Conservation (phyloP, 495 filamentous ascomycete species). For the Aspergillus steynii region DNA sequence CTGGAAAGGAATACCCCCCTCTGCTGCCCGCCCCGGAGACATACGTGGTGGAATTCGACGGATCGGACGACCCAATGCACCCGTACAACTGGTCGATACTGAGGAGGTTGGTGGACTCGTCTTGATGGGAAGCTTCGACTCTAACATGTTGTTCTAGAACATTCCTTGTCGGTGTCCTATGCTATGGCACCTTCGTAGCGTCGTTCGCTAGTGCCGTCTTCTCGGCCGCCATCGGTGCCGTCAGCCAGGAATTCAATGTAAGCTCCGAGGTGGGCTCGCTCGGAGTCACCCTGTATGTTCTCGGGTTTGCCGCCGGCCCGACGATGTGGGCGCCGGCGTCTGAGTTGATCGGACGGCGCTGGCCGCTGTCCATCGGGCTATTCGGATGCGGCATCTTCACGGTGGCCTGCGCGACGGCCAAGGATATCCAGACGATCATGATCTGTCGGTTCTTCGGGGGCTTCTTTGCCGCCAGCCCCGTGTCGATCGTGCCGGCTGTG, state of each 20-base stretch:
- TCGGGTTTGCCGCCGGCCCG: constrained; percentile 56
- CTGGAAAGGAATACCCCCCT: constrained; percentile 42
- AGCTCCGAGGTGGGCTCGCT: constrained; percentile 50
- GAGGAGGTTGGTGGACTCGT: constrained; percentile 30
- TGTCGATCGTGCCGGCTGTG: constrained; percentile 51
- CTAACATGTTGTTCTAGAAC: constrained; percentile 18
- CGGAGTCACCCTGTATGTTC: constrained; percentile 54
- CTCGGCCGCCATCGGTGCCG: constrained; percentile 45
- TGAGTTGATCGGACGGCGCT: constrained; percentile 70
- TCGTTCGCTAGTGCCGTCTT: constrained; percentile 57
- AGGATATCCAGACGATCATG: constrained; percentile 56
- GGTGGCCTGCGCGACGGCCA: constrained; percentile 56
- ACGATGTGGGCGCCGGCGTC: constrained; percentile 67
- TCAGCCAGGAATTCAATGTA: constrained; percentile 48
- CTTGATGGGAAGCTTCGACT: neutral
- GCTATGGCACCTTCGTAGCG: constrained; percentile 50
- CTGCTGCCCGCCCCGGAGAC: constrained; percentile 37
- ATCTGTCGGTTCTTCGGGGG: constrained; percentile 54
- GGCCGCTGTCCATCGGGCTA: constrained; percentile 53
- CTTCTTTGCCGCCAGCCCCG: constrained; percentile 49
- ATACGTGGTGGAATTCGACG: constrained; percentile 57
- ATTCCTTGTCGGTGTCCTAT: constrained; percentile 38
- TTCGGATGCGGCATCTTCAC: constrained; percentile 55
- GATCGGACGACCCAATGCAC: constrained; percentile 48
- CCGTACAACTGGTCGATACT: constrained; percentile 52